Percentiles rank a stretch among this genome's conserved stretches.
phyloP scores from a whole-genome alignment of 2,329 filamentous ascomycete genomes.

The Stagonosporopsis rhizophila region DNA sequence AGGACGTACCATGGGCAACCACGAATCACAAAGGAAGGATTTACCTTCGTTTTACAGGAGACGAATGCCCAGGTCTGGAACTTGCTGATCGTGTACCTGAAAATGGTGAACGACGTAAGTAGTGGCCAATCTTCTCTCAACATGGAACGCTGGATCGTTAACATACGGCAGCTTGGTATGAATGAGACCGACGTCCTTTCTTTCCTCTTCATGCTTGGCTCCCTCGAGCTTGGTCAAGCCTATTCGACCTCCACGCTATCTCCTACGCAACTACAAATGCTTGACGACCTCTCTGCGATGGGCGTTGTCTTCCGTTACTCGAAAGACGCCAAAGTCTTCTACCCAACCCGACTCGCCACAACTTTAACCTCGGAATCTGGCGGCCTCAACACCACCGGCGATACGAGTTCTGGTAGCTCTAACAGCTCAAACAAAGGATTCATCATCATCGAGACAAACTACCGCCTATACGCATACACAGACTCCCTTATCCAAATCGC shows the following conservation, averaged over 20 bases:
- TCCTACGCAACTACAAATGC: conserved; percentile 81
- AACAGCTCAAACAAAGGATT: conserved; percentile 67
- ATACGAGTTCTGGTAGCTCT: conserved; percentile 56
- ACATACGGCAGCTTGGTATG: conserved; percentile 65
- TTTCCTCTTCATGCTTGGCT: conserved; percentile 95
- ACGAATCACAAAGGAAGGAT: conserved; percentile 89
- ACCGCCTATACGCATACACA: conserved; percentile 96
- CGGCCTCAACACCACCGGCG: conserved; percentile 66
- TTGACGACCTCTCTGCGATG: conserved; percentile 90
- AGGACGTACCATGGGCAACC: conserved; percentile 64
- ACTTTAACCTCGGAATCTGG: conserved; percentile 83
- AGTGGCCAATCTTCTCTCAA: neutral
- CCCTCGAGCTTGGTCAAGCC: conserved; percentile 86
- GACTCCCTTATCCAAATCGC: conserved; percentile 92
- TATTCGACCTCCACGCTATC: conserved; percentile 89
- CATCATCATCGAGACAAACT: conserved; percentile 98
- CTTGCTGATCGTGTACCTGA: conserved; percentile 88
- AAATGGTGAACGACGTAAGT: conserved; percentile 72
- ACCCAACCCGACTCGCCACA: conserved; percentile 91
- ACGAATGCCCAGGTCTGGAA: conserved; percentile 98
- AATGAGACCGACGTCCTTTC: conserved; percentile 93
- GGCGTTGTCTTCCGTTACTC: conserved; percentile 79
- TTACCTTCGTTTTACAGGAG: conserved; percentile 93
- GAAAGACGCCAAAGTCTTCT: conserved; percentile 64
- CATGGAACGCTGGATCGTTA: conserved; percentile 4